Base-by-base conservation (phyloP, 345 rosid genomes). In the Euclidium syriacum region DNA sequence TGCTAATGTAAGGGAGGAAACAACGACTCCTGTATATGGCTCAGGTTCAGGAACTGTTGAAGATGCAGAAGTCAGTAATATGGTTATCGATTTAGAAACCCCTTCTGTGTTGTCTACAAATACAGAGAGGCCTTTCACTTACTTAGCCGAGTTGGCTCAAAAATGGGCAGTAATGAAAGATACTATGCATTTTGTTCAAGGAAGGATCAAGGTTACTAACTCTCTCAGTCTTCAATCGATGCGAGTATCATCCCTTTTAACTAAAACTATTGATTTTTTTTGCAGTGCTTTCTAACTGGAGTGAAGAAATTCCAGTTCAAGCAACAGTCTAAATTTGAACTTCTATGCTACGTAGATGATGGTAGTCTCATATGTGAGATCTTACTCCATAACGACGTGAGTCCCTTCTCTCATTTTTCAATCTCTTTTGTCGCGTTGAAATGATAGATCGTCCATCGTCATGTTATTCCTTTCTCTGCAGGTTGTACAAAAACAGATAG, bases 301-400 rank as follows among this genome's bases (percentile, higher is more conserved):
- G 96, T 94, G 22, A 94, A 90, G 74, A 70, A 73, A 23, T 94
- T 94, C 73, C 85, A 79, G 43, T 87, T 80, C 63, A 84, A 78
- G 78, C 78, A 73, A 57, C 80, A 81, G 73, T 52, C 71, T 48
- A 65, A 62, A 12, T 94, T 80, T 59, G 97, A 94, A 78, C 90
- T 94, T 38, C 56, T 39, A 17, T 88, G 87, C 46, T 83, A 83
- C 43, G 87, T 87, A 54, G 96, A 94, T 61, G 99, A 90, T 68
- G 99, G 96, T 52, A 90, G 97, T 77, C 92, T 94, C 67, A 90
- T 94, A 63, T 85, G 87, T 35, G 96, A 90, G 80, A 79, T 90
- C 65, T 75, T 85, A 51, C 78, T 94, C 40, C 87, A 83, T 80
- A 90, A 87, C 42, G 69, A 77, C 55, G 99, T 94, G 68, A 75